A percentile compares a stretch with the other conserved stretches of the same genome.
These are phyloP conservation scores for Dioscorea cayenensis DNA, from an alignment of 116 monocot species.

Conservation along the genomic window DNA sequence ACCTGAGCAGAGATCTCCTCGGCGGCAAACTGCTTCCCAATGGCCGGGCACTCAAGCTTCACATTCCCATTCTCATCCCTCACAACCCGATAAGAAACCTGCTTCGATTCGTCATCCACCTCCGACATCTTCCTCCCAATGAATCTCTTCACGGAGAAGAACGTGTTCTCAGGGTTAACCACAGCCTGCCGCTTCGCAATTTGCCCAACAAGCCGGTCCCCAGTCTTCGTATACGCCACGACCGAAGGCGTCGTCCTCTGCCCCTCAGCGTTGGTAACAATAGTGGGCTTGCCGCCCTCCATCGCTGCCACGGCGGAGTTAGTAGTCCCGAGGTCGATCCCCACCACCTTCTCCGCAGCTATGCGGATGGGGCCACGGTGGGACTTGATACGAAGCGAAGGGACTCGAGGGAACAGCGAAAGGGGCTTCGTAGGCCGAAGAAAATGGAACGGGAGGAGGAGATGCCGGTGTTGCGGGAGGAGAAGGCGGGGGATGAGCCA, in stretches of 20 bases:
- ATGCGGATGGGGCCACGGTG: conserved; percentile 21
- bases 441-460: conserved; percentile 1
- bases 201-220: conserved; percentile 56
- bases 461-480: neutral
- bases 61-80: conserved; percentile 57
- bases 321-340: conserved; percentile 65
- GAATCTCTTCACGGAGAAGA: conserved; percentile 73
- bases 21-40: conserved; percentile 64
- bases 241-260: conserved; percentile 71
- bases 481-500: neutral
- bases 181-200: conserved; percentile 74
- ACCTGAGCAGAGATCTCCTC: conserved; percentile 84
- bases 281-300: conserved; percentile 72
- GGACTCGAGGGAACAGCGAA: neutral
- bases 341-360: conserved; percentile 56
- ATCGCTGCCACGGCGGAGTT: conserved; percentile 71
- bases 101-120: conserved; percentile 65
- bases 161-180: conserved; percentile 72
- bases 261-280: conserved; percentile 67
- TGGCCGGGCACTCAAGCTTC: conserved; percentile 56
- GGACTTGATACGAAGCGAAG: neutral
- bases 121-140: conserved; percentile 73
- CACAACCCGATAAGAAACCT: conserved; percentile 54
- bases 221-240: conserved; percentile 63
- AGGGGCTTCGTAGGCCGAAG: conserved; percentile 2